phyloP scores from a whole-genome alignment of 192 early-diverging fungal species.

The Backusella australiensis region DNA sequence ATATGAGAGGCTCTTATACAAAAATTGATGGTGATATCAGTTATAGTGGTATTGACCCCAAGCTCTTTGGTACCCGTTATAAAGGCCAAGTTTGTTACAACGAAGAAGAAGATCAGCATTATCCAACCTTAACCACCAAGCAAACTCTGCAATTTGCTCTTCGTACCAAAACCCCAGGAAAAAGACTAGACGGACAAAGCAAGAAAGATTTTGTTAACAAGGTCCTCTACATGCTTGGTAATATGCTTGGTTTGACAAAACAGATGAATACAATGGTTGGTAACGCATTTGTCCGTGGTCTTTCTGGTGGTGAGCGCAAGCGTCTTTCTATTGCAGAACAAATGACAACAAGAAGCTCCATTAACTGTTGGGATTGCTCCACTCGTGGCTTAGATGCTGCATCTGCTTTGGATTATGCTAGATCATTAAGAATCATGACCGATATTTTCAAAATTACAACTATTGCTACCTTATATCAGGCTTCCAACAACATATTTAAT shows the following conservation, averaged over 20 bases:
- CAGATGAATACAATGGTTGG: constrained; percentile 72
- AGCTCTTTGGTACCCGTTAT: constrained; percentile 57
- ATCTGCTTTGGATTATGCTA: constrained; percentile 76
- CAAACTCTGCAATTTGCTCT: constrained; percentile 77
- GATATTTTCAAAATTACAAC: constrained; percentile 64
- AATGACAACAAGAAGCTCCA: constrained; percentile 56
- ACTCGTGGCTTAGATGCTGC: constrained; percentile 80
- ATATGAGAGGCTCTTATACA: constrained; percentile 52
- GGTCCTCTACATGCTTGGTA: constrained; percentile 44
- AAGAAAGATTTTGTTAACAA: constrained; percentile 48
- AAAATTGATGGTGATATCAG: constrained; percentile 53
- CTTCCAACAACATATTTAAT: constrained; percentile 73
- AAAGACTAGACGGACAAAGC: constrained; percentile 42
- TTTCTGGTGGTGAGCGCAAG: constrained; percentile 75
- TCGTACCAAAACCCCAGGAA: constrained; percentile 65
- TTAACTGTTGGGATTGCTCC: constrained; percentile 58
- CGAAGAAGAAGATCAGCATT: constrained; percentile 79
- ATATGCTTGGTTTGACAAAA: constrained; percentile 53
- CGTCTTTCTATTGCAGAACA: constrained; percentile 77
- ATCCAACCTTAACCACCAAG: constrained; percentile 71
- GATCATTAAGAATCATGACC: constrained; percentile 68
- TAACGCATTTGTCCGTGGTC: constrained; percentile 72
- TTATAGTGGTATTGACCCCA: constrained; percentile 64
- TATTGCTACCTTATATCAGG: constrained; percentile 56
- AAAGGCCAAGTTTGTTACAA: constrained; percentile 77